phyloP scores from a whole-genome alignment of 768 basidiomycete genomes.

The Rhizopogon vinicolor region DNA sequence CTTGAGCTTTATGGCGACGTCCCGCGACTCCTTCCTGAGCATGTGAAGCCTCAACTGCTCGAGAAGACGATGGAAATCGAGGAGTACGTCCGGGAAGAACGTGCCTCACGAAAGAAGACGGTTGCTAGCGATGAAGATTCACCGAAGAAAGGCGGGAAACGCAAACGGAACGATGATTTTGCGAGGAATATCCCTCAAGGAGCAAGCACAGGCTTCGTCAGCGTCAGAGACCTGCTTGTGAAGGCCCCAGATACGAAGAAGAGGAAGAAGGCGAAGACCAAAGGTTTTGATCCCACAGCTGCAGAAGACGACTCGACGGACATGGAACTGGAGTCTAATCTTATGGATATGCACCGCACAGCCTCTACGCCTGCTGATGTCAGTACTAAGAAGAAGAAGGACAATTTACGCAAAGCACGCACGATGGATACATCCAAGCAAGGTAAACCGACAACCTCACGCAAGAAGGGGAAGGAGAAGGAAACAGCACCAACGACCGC shows the following conservation, averaged over 20 bases:
- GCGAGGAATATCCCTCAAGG: constrained; percentile 68
- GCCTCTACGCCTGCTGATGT: constrained; percentile 32
- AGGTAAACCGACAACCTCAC: constrained; percentile 7
- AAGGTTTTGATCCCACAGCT: constrained; percentile 43
- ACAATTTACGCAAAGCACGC: constrained; percentile 39
- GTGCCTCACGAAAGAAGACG: constrained; percentile 33
- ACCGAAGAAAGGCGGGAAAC: constrained; percentile 42
- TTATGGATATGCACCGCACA: constrained; percentile 45
- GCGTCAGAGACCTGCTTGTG: constrained; percentile 55
- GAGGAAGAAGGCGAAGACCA: constrained; percentile 36
- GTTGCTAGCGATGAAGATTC: constrained; percentile 21
- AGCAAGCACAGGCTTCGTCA: constrained; percentile 70
- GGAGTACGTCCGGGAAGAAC: constrained; percentile 55
- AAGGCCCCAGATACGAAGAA: constrained; percentile 42
- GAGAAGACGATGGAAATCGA: constrained; percentile 84
- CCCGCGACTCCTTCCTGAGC: constrained; percentile 74
- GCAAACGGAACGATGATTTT: constrained; percentile 67
- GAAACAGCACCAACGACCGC: constrained; percentile 20
- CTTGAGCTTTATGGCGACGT: constrained; percentile 95
- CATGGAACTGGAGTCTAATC: constrained; percentile 57
- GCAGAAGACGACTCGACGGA: constrained; percentile 68
- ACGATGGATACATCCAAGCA: constrained; percentile 32
- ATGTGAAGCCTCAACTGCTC: constrained; percentile 69
- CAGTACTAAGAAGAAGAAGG: constrained; percentile 29
- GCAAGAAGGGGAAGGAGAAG: constrained; percentile 22